Percentiles rank a stretch among this genome's conserved stretches.
These are phyloP conservation scores for Penicillium desertorum DNA, from an alignment of 495 filamentous ascomycete genomes.

Conservation along the genomic window DNA sequence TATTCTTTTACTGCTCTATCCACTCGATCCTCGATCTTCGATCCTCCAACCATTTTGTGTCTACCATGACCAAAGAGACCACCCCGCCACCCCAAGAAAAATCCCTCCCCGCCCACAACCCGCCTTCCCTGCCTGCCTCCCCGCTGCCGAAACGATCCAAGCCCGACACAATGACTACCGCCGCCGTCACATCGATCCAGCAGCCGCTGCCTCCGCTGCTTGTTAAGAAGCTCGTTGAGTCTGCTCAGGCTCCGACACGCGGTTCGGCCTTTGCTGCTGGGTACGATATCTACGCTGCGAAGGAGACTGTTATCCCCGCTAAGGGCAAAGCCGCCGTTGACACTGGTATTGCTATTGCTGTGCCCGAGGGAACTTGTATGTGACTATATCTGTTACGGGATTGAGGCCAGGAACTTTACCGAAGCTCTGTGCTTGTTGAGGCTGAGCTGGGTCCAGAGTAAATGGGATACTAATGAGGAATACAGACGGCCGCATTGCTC, in stretches of 20 bases:
- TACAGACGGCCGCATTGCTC: slow-evolving; percentile 85
- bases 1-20: neutral
- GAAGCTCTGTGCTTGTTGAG: neutral
- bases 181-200: slow-evolving; percentile 40
- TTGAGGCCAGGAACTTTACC: neutral
- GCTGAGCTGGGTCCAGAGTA: no score
- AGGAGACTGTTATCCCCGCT: slow-evolving; percentile 70
- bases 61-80: slow-evolving; percentile 56
- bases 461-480: neutral
- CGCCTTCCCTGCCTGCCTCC: slow-evolving; percentile 58
- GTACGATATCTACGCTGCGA: slow-evolving; percentile 84
- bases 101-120: slow-evolving; percentile 40
- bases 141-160: slow-evolving; percentile 67
- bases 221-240: slow-evolving; percentile 79
- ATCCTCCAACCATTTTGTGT: slow-evolving; percentile 1
- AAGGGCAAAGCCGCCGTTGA: slow-evolving; percentile 83
- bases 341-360: slow-evolving; percentile 85
- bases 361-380: slow-evolving; percentile 84
- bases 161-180: slow-evolving; percentile 28
- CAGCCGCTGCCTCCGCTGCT: slow-evolving; percentile 60
- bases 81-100: slow-evolving; percentile 36
- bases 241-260: slow-evolving; percentile 75
- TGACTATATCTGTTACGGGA: slow-evolving; percentile 10
- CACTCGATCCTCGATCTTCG: slow-evolving; percentile 5
- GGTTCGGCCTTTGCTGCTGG: slow-evolving; percentile 88